These are phyloP conservation scores for Leccinum incarnatum DNA, from an alignment of 768 basidiomycete species.

Conservation along the genomic window DNA sequence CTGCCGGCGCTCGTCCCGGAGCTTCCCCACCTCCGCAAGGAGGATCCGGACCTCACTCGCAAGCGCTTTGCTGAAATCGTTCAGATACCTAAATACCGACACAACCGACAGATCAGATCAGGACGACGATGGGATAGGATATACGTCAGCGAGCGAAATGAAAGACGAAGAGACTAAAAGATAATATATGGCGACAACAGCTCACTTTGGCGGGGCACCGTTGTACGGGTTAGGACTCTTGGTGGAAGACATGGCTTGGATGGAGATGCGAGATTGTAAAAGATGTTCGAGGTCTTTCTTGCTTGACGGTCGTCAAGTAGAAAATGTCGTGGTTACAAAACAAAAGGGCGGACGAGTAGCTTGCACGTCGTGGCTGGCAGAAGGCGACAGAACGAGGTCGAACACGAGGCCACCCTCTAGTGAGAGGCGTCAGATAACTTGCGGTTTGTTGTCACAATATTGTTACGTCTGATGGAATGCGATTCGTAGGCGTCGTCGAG, in stretches of 20 bases:
- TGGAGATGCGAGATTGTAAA: constrained; percentile 1
- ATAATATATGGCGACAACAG: neutral
- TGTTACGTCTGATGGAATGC: constrained; percentile 2
- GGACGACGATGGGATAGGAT: neutral
- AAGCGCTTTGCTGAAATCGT: constrained; percentile 62
- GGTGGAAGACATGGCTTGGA: constrained; percentile 31
- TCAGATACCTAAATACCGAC: constrained; percentile 41
- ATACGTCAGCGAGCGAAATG: constrained; percentile 4
- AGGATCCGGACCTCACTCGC: constrained; percentile 61
- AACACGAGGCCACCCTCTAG: constrained; percentile 18
- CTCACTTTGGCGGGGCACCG: constrained; percentile 36
- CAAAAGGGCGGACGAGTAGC: constrained; percentile 2
- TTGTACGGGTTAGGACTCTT: constrained; percentile 33
- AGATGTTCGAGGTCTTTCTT: neutral
- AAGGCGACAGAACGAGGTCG: constrained; percentile 17
- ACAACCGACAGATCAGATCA: neutral
- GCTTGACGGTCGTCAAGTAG: neutral
- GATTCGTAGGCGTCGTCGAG: neutral
- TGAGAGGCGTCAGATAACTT: neutral
- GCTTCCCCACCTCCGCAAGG: constrained; percentile 57
- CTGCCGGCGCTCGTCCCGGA: constrained; percentile 55
- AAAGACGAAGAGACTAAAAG: neutral
- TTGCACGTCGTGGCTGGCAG: neutral
- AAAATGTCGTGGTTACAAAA: constrained; percentile 3
- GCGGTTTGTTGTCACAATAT: neutral